Percentiles rank a stretch among this genome's conserved stretches.
Evolutionary conservation across 306 rosid species (phyloP).

Genomic region (Nissolia schottii): DNA sequence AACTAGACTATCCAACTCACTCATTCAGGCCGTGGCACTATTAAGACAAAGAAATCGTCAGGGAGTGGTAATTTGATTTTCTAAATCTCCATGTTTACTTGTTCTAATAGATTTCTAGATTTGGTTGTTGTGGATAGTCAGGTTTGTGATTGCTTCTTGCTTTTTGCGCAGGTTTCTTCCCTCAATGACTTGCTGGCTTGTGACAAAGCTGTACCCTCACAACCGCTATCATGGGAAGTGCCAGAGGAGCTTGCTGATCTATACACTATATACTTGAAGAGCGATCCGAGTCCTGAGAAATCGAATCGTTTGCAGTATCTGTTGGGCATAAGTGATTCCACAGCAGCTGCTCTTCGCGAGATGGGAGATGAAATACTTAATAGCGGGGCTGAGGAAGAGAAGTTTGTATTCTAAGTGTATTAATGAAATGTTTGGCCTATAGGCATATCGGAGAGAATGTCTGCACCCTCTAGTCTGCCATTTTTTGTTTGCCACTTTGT

Average conservation of each 20-base stretch:
- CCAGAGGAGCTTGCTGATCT: slow-evolving; percentile 86
- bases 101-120: not conserved
- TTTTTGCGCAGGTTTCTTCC: slow-evolving; percentile 43
- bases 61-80: slow-evolving; percentile 66
- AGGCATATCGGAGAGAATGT: slow-evolving; percentile 27
- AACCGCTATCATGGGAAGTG: slow-evolving; percentile 42
- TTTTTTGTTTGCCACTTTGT: slow-evolving; percentile 14
- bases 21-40: slow-evolving; percentile 85
- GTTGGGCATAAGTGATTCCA: slow-evolving; percentile 75
- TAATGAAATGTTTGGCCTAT: slow-evolving; percentile 17
- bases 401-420: slow-evolving; percentile 66
- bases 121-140: slow-evolving; percentile 2
- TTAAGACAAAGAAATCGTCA: slow-evolving; percentile 73
- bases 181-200: slow-evolving; percentile 49
- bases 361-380: slow-evolving; percentile 56
- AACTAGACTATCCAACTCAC: slow-evolving; percentile 73
- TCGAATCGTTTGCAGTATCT: slow-evolving; percentile 79
- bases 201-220: slow-evolving; percentile 44
- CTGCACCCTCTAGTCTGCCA: slow-evolving; percentile 1
- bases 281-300: slow-evolving; percentile 72
- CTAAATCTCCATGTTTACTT: not conserved
- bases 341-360: slow-evolving; percentile 64
- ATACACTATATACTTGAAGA: slow-evolving; percentile 57
- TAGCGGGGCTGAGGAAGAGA: slow-evolving; percentile 62
- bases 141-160: not conserved